Percentiles rank a stretch among this genome's conserved stretches.
Conservation (phyloP, 1,284 basidiomycete species). For the Cryptococcus maquisensis region DNA sequence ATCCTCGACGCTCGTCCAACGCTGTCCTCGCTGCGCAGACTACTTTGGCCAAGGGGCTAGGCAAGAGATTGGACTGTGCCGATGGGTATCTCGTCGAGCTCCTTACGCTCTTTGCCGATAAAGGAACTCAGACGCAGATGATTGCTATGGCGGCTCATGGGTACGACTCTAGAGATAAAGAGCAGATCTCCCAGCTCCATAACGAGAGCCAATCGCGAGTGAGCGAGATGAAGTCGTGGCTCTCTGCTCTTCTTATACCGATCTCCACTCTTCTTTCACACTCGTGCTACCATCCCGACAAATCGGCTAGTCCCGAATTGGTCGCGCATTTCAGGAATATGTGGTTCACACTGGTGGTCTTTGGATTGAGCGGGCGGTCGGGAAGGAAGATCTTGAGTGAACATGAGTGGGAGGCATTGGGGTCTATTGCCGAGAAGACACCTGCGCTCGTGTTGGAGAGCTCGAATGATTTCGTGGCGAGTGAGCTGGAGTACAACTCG, state of each 20-base stretch:
- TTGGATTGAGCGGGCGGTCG: slow-evolving; percentile 67
- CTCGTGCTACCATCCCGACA: slow-evolving; percentile 63
- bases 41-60: slow-evolving; percentile 71
- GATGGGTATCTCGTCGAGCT: slow-evolving; percentile 79
- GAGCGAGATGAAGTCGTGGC: slow-evolving; percentile 70
- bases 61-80: slow-evolving; percentile 66
- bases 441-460: slow-evolving; percentile 79
- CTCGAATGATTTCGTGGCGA: slow-evolving; percentile 76
- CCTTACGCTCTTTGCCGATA: slow-evolving; percentile 80
- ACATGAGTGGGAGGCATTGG: slow-evolving; percentile 67
- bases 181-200: slow-evolving; percentile 27
- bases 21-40: slow-evolving; percentile 87
- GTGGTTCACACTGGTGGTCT: slow-evolving; percentile 80
- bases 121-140: slow-evolving; percentile 86
- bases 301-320: slow-evolving; percentile 59
- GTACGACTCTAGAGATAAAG: slow-evolving; percentile 27
- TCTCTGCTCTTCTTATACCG: slow-evolving; percentile 79
- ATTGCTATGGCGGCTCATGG: slow-evolving; percentile 51
- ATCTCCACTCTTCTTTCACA: slow-evolving; percentile 86
- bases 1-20: slow-evolving; percentile 77
- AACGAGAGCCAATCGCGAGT: slow-evolving; percentile 31
- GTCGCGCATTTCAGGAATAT: slow-evolving; percentile 83
- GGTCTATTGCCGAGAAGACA: slow-evolving; percentile 79
- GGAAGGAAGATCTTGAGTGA: slow-evolving; percentile 37
- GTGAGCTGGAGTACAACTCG: slow-evolving; percentile 89